These are phyloP conservation scores for Acanthamoeba lenticulata DNA, from an alignment of 208 protist species.

Conservation along the genomic window DNA sequence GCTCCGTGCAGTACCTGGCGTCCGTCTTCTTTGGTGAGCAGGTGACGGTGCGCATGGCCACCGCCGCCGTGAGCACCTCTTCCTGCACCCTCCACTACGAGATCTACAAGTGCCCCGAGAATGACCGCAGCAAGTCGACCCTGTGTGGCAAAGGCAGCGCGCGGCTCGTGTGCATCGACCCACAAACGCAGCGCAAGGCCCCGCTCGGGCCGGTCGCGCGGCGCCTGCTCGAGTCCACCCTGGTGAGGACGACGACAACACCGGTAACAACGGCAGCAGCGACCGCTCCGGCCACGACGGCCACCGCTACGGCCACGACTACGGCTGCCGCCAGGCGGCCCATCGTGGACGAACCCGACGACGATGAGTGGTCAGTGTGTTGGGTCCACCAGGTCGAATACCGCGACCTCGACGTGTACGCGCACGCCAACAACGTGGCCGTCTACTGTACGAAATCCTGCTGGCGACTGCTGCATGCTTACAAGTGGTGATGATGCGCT, in stretches of 20 bases:
- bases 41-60: not conserved
- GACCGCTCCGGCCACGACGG: not conserved
- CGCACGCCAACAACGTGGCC: slow-evolving; percentile 16
- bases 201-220: not conserved
- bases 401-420: not conserved
- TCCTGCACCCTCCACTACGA: slow-evolving; percentile 5
- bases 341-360: no score
- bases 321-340: not conserved
- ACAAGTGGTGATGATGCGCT: not conserved
- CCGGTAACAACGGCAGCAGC: not conserved
- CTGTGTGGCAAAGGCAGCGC: not conserved
- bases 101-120: not conserved
- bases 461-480: not conserved
- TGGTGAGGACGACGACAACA: not conserved
- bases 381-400: slow-evolving; percentile 42
- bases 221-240: not conserved
- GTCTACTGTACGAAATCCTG: not conserved
- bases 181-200: not conserved
- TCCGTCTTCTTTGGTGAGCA: not conserved
- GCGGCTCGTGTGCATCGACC: slow-evolving; percentile 12
- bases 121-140: not conserved
- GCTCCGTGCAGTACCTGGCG: not conserved
- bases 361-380: not conserved
- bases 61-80: not conserved
- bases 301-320: not conserved